phyloP scores from a whole-genome alignment of 1,284 basidiomycete genomes.

The Porogramme epimiltina region DNA sequence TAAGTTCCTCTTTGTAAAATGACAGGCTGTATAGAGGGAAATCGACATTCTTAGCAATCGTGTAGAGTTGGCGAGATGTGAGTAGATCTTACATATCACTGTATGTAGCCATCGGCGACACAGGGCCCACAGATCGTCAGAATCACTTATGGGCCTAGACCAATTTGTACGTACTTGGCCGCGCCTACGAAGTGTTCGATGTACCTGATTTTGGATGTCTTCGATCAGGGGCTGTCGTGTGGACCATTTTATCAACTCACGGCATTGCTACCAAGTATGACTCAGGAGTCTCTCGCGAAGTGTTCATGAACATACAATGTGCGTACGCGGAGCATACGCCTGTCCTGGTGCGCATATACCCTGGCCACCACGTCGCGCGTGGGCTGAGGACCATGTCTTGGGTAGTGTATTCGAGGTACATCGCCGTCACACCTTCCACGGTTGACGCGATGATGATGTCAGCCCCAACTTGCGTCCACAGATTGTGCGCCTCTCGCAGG shows the following conservation, averaged over 20 bases:
- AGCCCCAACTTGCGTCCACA: slow-evolving; percentile 16
- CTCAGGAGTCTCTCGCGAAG: slow-evolving; percentile 9
- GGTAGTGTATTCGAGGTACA: slow-evolving; percentile 18
- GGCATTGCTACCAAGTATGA: slow-evolving; percentile 18
- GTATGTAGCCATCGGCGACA: too few species aligned
- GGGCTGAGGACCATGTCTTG: slow-evolving; percentile 9
- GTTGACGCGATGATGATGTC: slow-evolving; percentile 18
- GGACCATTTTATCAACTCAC: slow-evolving; percentile 5
- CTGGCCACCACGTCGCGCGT: slow-evolving; percentile 12
- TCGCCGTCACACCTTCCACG: slow-evolving; percentile 13
- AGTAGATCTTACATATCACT: too few species aligned
- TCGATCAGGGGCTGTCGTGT: background rate
- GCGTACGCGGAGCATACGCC: slow-evolving; percentile 17
- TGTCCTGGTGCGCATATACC: slow-evolving; percentile 13
- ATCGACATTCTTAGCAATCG: too few species aligned
- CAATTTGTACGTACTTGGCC: slow-evolving; percentile 10
- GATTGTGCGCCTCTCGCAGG: slow-evolving; percentile 7
- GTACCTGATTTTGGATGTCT: background rate
- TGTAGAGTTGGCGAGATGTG: too few species aligned
- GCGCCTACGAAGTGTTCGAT: slow-evolving; percentile 18
- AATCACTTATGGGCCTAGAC: too few species aligned
- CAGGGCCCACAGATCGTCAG: too few species aligned
- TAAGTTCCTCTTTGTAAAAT: slow-evolving; percentile 17
- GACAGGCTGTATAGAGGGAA: slow-evolving; percentile 9
- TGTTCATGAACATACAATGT: slow-evolving; percentile 19